A percentile compares a stretch with the other conserved stretches of the same genome.
phyloP scores from a whole-genome alignment of 192 early-diverging fungal genomes.

The Chytriomyces sp. region DNA sequence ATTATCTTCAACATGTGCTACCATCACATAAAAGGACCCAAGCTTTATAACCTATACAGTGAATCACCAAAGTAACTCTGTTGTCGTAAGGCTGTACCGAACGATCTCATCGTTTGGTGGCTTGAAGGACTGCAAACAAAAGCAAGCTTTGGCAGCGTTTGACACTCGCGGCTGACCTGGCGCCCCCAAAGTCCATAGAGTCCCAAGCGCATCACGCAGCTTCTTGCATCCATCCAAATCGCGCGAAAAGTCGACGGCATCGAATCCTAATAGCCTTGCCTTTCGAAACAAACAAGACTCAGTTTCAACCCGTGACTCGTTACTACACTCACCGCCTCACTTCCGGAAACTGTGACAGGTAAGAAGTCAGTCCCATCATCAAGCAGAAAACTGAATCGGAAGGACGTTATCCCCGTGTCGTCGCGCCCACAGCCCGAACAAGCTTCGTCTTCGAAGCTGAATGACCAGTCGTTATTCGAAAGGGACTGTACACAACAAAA shows the following conservation, averaged over 20 bases:
- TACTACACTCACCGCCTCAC: not conserved
- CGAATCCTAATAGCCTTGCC: not conserved
- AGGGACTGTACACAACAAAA: not conserved
- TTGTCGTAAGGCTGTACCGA: not conserved
- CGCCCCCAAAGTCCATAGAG: not conserved
- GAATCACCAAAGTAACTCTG: not conserved
- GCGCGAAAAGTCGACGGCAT: not conserved
- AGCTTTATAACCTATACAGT: no score
- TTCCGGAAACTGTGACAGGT: not conserved
- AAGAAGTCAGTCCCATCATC: not conserved
- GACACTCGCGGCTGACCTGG: not conserved
- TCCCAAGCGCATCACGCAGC: not conserved
- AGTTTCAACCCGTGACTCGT: no score
- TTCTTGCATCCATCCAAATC: not conserved
- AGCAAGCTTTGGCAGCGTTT: not conserved
- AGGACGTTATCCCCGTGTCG: not conserved
- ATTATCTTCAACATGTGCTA: no score
- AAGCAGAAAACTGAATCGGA: not conserved
- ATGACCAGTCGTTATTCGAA: no score
- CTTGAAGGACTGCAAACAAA: not conserved
- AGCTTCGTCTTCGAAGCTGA: not conserved
- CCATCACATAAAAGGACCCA: no score
- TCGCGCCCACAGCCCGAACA: not conserved
- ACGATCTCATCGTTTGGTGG: not conserved
- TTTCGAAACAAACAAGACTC: not conserved